Percentiles rank a stretch among this genome's conserved stretches.
These are phyloP conservation scores for Pestalotiopsis sp. DNA, from an alignment of 2,329 filamentous ascomycete species.

Conservation along the genomic window DNA sequence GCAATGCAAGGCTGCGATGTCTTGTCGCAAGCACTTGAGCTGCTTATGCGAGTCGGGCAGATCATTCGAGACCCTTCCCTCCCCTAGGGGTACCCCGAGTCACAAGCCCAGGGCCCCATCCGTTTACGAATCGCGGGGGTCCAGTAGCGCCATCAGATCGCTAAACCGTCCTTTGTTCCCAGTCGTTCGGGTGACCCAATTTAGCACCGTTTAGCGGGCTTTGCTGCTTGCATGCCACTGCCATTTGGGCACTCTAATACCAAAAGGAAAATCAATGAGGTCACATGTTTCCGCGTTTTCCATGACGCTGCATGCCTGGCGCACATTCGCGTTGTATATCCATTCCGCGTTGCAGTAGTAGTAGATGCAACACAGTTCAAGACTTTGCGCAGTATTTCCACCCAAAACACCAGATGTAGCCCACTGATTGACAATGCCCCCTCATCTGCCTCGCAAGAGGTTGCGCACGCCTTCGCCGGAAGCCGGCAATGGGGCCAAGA, in stretches of 20 bases:
- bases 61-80: background rate
- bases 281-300: conserved; percentile 14
- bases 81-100: background rate
- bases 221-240: background rate
- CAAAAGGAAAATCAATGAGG: conserved; percentile 4
- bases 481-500: conserved; percentile 30
- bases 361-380: background rate
- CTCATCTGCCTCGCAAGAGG: conserved; percentile 69
- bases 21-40: conserved; percentile 4
- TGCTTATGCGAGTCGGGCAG: background rate
- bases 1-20: conserved; percentile 6
- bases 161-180: conserved; percentile 12
- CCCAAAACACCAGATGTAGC: background rate
- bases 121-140: conserved; percentile 9
- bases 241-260: too few species aligned
- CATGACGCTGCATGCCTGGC: conserved; percentile 3
- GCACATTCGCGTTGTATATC: background rate
- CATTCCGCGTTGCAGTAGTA: background rate
- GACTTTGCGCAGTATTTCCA: background rate
- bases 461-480: conserved; percentile 51
- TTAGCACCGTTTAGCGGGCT: conserved; percentile 8
- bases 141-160: conserved; percentile 6
- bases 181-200: background rate
- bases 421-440: conserved; percentile 58
- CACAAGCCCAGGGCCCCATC: background rate